These are phyloP conservation scores for Fusarium sp. DNA, from an alignment of 2,329 filamentous ascomycete species.

Conservation along the genomic window DNA sequence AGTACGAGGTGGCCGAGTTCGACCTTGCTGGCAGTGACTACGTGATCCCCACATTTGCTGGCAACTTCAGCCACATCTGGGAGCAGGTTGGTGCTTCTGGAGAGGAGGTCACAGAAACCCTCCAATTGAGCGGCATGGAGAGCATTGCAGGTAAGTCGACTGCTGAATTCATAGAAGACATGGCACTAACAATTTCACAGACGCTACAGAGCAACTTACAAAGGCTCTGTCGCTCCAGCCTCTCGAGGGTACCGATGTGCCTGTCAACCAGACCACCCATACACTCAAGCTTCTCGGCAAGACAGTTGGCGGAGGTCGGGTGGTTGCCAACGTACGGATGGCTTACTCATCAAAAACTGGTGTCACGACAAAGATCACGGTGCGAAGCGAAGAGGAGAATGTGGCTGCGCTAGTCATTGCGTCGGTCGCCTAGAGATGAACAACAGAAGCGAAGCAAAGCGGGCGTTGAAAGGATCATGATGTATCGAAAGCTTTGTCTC, in stretches of 20 bases:
- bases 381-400: slow-evolving; percentile 91
- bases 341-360: slow-evolving; percentile 91
- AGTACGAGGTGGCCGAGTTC: slow-evolving; percentile 95
- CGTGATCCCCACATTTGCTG: slow-evolving; percentile 89
- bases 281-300: slow-evolving; percentile 96
- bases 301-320: slow-evolving; percentile 88
- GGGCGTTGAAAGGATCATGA: slow-evolving; percentile 50
- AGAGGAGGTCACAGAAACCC: slow-evolving; percentile 89
- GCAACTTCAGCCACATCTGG: slow-evolving; percentile 96
- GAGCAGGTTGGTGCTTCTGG: slow-evolving; percentile 89
- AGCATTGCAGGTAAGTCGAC: slow-evolving; percentile 82
- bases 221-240: slow-evolving; percentile 90
- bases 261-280: slow-evolving; percentile 87
- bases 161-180: too few species aligned
- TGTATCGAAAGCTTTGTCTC: slow-evolving; percentile 44
- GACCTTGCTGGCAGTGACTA: slow-evolving; percentile 94
- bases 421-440: slow-evolving; percentile 75
- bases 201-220: slow-evolving; percentile 91
- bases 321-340: slow-evolving; percentile 90
- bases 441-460: slow-evolving; percentile 43
- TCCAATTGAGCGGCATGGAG: slow-evolving; percentile 88
- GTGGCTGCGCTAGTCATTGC: slow-evolving; percentile 86
- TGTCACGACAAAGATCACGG: slow-evolving; percentile 94
- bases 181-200: slow-evolving; percentile 56
- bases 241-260: slow-evolving; percentile 92